phyloP scores from a whole-genome alignment of 768 basidiomycete species.

The Pholiota microspora region DNA sequence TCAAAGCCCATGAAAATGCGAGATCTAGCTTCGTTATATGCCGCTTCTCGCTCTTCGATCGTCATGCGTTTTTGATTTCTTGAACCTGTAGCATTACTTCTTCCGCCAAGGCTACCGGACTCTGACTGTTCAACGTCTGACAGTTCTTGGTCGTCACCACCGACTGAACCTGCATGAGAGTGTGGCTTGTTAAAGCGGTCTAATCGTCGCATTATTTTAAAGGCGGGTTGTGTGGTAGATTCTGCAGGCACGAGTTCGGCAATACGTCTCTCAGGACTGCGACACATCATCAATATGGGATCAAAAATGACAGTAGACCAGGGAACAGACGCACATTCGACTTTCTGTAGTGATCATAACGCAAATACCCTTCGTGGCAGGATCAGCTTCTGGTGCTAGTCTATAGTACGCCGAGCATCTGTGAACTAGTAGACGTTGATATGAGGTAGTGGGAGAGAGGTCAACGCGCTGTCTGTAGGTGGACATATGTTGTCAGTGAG shows the following conservation, averaged over 20 bases:
- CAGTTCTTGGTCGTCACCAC: slow-evolving; percentile 72
- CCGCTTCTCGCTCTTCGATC: slow-evolving; percentile 83
- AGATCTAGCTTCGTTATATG: slow-evolving; percentile 84
- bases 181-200: slow-evolving; percentile 56
- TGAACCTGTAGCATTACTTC: slow-evolving; percentile 60
- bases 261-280: slow-evolving; percentile 67
- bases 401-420: slow-evolving; percentile 83
- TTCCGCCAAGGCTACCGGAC: slow-evolving; percentile 70
- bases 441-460: slow-evolving; percentile 68
- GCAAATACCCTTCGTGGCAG: slow-evolving; percentile 57
- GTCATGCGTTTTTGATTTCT: slow-evolving; percentile 72
- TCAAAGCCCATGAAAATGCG: slow-evolving; percentile 86
- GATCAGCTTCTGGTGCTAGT: slow-evolving; percentile 68
- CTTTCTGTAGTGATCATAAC: slow-evolving; percentile 62
- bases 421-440: slow-evolving; percentile 84
- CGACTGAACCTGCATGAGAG: slow-evolving; percentile 72
- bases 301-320: slow-evolving; percentile 9
- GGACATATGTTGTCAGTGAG: slow-evolving; percentile 22
- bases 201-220: slow-evolving; percentile 85
- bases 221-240: slow-evolving; percentile 65
- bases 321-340: slow-evolving; percentile 66
- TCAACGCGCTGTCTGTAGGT: slow-evolving; percentile 58
- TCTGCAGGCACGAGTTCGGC: slow-evolving; percentile 79
- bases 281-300: slow-evolving; percentile 16
- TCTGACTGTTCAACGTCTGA: slow-evolving; percentile 83